phyloP scores from a whole-genome alignment of 2,329 filamentous ascomycete species.

The Aspergillus transmontanensis region DNA sequence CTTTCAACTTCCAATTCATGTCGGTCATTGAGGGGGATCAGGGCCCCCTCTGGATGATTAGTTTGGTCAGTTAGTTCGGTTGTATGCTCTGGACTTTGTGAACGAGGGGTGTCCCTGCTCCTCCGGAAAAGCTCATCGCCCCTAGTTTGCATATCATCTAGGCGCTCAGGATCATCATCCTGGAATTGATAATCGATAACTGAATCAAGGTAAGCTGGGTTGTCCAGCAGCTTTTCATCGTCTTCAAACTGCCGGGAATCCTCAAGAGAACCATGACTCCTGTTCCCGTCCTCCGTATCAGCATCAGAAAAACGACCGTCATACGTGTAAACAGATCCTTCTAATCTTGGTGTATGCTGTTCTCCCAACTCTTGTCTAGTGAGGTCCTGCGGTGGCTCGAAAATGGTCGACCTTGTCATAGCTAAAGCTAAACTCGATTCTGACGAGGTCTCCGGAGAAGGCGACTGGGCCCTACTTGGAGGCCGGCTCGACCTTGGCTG shows the following conservation, averaged over 20 bases:
- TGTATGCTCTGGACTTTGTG: constrained; percentile 18
- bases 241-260: constrained; percentile 30
- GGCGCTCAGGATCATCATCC: constrained; percentile 34
- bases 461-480: constrained; percentile 32
- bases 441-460: constrained; percentile 24
- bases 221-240: constrained; percentile 38
- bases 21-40: constrained; percentile 1
- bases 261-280: constrained; percentile 27
- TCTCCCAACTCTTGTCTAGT: constrained; percentile 1
- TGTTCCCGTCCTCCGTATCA: constrained; percentile 36
- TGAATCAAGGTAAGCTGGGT: constrained; percentile 42
- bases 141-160: constrained; percentile 18
- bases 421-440: constrained; percentile 29
- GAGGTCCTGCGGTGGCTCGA: constrained; percentile 30
- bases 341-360: constrained; percentile 23
- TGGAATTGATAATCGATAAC: constrained; percentile 39
- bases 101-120: constrained; percentile 21
- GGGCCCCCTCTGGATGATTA: constrained; percentile 9
- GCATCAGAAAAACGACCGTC: constrained; percentile 48
- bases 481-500: constrained; percentile 35
- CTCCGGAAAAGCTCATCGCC: constrained; percentile 7
- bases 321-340: constrained; percentile 36
- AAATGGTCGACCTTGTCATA: constrained; percentile 43
- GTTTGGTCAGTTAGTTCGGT: constrained; percentile 4
- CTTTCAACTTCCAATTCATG: background rate